Percentiles rank a stretch among this genome's conserved stretches.
Conservation (phyloP, 192 early-diverging fungal species). For the Phlyctochytrium arcticum region DNA sequence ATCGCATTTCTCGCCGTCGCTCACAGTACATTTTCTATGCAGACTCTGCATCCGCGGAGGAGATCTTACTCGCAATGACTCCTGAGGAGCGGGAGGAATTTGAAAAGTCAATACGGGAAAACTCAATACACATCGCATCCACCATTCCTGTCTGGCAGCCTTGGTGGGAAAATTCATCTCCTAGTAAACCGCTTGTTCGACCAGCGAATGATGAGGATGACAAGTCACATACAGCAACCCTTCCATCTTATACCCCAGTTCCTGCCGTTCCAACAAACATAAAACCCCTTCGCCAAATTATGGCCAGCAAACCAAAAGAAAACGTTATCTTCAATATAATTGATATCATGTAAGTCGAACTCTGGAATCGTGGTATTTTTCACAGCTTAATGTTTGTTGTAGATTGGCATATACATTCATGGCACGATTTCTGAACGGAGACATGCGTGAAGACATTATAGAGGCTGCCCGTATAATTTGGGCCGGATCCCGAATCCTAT, state of each 20-base stretch:
- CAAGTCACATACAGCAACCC: not conserved
- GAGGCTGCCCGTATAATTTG: conserved; percentile 12
- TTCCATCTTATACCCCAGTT: not conserved
- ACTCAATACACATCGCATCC: not conserved
- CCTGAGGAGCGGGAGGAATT: conserved; percentile 48
- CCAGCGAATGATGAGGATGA: not conserved
- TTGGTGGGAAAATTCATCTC: conserved; percentile 12
- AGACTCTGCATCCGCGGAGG: conserved; percentile 38
- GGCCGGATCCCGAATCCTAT: conserved; percentile 13
- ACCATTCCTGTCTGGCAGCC: conserved; percentile 14
- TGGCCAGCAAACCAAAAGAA: not conserved
- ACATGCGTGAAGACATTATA: conserved; percentile 20
- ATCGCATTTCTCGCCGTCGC: not conserved
- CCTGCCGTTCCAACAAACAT: conserved; percentile 6
- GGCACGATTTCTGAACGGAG: conserved; percentile 22
- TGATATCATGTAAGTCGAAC: conserved; percentile 16
- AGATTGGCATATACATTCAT: conserved; percentile 24
- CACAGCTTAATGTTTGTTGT: not conserved
- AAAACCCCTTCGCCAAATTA: not conserved
- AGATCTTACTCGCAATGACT: conserved; percentile 46
- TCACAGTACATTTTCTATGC: conserved; percentile 5
- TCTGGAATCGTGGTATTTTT: not conserved
- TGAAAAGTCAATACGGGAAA: conserved; percentile 32
- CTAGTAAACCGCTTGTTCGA: not conserved
- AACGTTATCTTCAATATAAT: conserved; percentile 17